Evolutionary conservation across 2,329 filamentous ascomycete species (phyloP).

Genomic region (Rugonectria rugulosa): DNA sequence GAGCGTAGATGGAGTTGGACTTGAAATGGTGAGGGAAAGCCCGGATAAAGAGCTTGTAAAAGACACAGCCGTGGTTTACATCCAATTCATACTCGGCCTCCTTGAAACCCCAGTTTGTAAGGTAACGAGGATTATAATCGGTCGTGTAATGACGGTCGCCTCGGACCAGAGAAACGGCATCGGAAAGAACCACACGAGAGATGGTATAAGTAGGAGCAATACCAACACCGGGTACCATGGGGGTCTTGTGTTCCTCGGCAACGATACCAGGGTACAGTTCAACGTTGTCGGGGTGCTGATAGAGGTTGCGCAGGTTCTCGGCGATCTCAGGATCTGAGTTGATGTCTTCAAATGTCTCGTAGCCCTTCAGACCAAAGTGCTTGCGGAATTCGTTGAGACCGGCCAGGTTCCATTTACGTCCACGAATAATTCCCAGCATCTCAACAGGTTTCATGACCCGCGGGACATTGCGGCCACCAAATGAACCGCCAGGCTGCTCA

Average conservation of each 20-base stretch:
- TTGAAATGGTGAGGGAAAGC: slow-evolving; percentile 84
- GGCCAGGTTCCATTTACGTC: slow-evolving; percentile 78
- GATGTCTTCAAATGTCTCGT: slow-evolving; percentile 83
- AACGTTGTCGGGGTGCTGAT: slow-evolving; percentile 80
- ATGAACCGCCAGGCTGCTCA: slow-evolving; percentile 79
- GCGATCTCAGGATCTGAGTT: slow-evolving; percentile 78
- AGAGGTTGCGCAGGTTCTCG: slow-evolving; percentile 70
- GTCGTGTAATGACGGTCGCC: slow-evolving; percentile 81
- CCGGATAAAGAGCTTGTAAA: slow-evolving; percentile 83
- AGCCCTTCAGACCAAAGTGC: slow-evolving; percentile 79
- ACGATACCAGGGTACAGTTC: slow-evolving; percentile 84
- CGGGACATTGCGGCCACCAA: slow-evolving; percentile 78
- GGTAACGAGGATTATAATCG: slow-evolving; percentile 76
- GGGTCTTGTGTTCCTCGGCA: slow-evolving; percentile 76
- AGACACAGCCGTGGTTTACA: slow-evolving; percentile 81
- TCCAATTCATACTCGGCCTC: slow-evolving; percentile 76
- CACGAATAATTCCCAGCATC: slow-evolving; percentile 81
- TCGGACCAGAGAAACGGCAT: slow-evolving; percentile 79
- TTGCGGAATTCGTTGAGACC: slow-evolving; percentile 86
- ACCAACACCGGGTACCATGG: slow-evolving; percentile 77
- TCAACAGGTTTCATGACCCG: slow-evolving; percentile 77
- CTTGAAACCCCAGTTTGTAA: slow-evolving; percentile 87
- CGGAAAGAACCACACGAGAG: slow-evolving; percentile 77
- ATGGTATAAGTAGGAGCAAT: slow-evolving; percentile 80
- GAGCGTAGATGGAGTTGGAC: slow-evolving; percentile 80